Base-by-base conservation (phyloP, 148 eudicot genomes). In the Limonium bicolor region DNA sequence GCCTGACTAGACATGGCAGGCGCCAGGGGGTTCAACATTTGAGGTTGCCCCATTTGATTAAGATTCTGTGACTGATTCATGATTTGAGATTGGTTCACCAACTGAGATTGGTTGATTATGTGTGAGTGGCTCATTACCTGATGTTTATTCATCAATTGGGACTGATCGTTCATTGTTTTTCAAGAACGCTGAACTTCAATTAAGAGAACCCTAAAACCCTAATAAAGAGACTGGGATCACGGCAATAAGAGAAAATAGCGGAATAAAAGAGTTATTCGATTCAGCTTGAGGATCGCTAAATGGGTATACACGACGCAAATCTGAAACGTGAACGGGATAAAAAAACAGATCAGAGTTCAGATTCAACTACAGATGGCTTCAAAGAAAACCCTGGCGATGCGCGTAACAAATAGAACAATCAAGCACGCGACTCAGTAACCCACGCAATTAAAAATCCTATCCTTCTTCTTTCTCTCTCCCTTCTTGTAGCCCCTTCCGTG, bases 121-220 rank as follows among this genome's bases (percentile, higher is more conserved):
- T 48, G 46, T 3, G 27, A 39, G 21, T 28, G 36, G 17, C 12
- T 28, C 18, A 52, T 52, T 52, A 52, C 46, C 56, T 39, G 56
- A 29, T 52, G 45, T 27, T 52, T 46, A 23, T 40, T 52, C 56
- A 40, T 40, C 46, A 52, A 2, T 25, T 52, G 56, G 13, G 47
- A 29, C 47, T 52, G 46, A n/a, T 52, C 56, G 37, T 40, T 39
- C 46, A 52, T 52, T n/a, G 23, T 30, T 28, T 46, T 8, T 17
- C 16, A 6, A 27, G 36, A 32, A 20, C 22, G 32, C 35, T 17
- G 12, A 20, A 22, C 23, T 5, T 15, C 7, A 2, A 11, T 17
- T 15, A 48, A 20, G 7, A 22, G 34, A 48, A 33, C 52, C 36
- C 27, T 32, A n/a, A 33, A 48, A 21, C 26, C 23, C 36, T 22